phyloP scores from a whole-genome alignment of 371 early-diverging fungal genomes.

The Mucor piriformis region DNA sequence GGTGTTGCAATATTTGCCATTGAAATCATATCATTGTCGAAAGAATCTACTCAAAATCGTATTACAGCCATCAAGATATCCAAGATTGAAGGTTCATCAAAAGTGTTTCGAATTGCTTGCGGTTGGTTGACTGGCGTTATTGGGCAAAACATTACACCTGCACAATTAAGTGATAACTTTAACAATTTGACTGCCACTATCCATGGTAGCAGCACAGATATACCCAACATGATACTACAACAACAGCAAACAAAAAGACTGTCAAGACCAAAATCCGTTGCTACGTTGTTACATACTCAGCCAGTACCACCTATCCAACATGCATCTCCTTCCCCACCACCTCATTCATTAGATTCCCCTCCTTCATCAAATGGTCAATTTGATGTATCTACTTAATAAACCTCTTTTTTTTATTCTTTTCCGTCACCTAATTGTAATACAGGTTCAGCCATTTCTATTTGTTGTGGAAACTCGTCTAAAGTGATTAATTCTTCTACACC shows the following conservation, averaged over 20 bases:
- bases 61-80: constrained; percentile 39
- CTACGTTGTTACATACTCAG: constrained; percentile 2
- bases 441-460: background rate
- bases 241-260: constrained; percentile 1
- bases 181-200: background rate
- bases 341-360: background rate
- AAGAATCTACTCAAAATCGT: constrained; percentile 14
- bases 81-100: constrained; percentile 43
- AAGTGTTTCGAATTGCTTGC: constrained; percentile 50
- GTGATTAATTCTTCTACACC: background rate
- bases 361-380: background rate
- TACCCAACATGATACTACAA: constrained; percentile 9
- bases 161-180: constrained; percentile 11
- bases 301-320: background rate
- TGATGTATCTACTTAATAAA: constrained; percentile 5
- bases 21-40: constrained; percentile 40
- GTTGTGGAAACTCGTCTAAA: background rate
- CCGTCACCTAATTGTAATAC: background rate
- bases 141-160: constrained; percentile 19
- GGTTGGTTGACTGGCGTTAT: constrained; percentile 51
- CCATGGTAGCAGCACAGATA: constrained; percentile 11
- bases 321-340: background rate
- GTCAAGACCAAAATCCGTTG: constrained; percentile 16
- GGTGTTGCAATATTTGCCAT: constrained; percentile 42
- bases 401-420: background rate